These are phyloP conservation scores for Acer campestre DNA, from an alignment of 345 rosid genomes.

Conservation along the genomic window DNA sequence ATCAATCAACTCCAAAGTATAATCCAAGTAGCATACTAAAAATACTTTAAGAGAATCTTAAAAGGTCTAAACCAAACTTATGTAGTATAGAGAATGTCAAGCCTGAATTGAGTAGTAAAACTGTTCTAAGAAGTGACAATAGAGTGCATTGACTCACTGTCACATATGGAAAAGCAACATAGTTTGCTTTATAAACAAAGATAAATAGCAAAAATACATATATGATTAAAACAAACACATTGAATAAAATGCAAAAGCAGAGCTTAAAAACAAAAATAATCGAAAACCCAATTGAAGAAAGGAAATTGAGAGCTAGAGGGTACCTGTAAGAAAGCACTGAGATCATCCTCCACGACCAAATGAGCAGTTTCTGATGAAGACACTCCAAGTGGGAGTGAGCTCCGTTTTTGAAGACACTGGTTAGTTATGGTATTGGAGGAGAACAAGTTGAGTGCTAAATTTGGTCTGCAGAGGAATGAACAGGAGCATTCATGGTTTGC, in stretches of 20 bases:
- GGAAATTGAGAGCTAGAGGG: constrained; percentile 16
- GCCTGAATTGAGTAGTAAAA: no score
- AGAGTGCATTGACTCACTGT: neutral
- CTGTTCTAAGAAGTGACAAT: no score
- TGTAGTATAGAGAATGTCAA: no score
- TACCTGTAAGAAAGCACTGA: constrained; percentile 50
- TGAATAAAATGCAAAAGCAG: neutral
- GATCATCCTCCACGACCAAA: constrained; percentile 49
- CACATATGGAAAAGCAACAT: neutral
- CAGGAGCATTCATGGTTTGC: neutral
- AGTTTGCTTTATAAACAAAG: no score
- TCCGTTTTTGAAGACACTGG: neutral
- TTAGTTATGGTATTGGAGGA: neutral
- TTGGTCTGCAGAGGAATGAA: neutral
- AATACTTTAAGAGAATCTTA: neutral
- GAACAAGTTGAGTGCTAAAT: neutral
- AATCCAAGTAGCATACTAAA: neutral
- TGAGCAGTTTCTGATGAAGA: constrained; percentile 7
- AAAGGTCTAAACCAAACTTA: neutral
- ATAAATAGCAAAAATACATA: neutral
- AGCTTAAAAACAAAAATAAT: neutral
- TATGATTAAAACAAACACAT: neutral
- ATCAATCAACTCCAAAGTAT: neutral
- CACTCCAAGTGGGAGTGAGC: neutral
- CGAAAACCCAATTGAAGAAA: neutral